Evolutionary conservation across 139 green algal species (phyloP), one percentile per base, ranked within the genome.

Genomic region (Spirogloea muscicola): DNA sequence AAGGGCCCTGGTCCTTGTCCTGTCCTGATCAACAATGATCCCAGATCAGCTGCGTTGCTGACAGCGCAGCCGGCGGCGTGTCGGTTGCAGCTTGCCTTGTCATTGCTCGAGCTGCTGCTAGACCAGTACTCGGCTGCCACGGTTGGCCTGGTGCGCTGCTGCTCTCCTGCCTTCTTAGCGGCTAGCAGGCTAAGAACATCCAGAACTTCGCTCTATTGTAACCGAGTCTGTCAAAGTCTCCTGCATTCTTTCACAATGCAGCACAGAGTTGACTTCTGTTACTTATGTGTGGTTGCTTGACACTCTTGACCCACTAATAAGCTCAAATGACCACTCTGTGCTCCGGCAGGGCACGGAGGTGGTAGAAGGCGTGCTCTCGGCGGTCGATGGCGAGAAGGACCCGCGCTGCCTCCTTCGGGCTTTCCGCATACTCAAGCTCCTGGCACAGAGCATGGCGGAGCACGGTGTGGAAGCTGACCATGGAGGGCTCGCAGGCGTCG

Each of bases 311-410:
- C 10, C 18, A 39, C 16, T 25, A 66, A 43, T 4, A 43, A 1
- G 9, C 34, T 3, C 41, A 43, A 6, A 7, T 33, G 13, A 7
- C 10, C 10, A 37, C 52, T 2, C 18, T 67, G 3, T 43, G 44
- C 1, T n/a, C n/a, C n/a, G n/a, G 46, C 46, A 55, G 46, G 69
- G 61, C 5, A 62, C 2, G 25, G 16, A 78, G 58, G n/a, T 77
- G 1, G 21, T 80, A n/a, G 38, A 64, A 34, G 80, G 66, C 2
- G 34, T 85, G 9, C 33, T 85, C 5, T 16, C 76, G 27, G 61
- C 49, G 3, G 39, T 93, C 38, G 92, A 97, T 62, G 92, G 90
- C 10, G 92, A 97, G 79, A 91, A 92, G 60, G 92, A 97, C 77
- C 92, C 92, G 3, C 85, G 92, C 40, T 95, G 89, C 77, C 83